Base-by-base conservation (phyloP, 1,139 yeast species). In the Geotrichum reessii region DNA sequence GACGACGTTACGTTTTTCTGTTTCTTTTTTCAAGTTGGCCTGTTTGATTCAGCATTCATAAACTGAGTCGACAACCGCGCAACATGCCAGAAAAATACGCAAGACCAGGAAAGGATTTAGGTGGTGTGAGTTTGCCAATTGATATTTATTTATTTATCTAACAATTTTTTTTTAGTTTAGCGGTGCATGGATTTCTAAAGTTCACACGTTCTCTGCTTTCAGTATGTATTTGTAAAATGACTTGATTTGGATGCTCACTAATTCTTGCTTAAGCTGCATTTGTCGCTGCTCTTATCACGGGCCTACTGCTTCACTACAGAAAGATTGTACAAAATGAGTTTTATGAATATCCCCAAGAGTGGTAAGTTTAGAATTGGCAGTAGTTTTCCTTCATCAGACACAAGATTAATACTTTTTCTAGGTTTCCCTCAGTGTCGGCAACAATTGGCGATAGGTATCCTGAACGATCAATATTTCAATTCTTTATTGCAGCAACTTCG, bases 371-470 rank as follows among this genome's bases (percentile, higher is more conserved):
- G n/a, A 21, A 14, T 14, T 9, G 8, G 6, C 9, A 4, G 12
- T 24, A 24, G 33, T 42, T 19, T 27, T 12, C 27, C 12, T 49
- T 14, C 6, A 4, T 7, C 28, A 25, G n/a, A 9, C 17, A 4
- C 47, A 19, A 3, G 2, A 3, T 14, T 46, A 31, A 42, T n/a
- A 11, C 33, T 9, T 31, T 47, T 55, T n/a, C 21, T 28, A 65
- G 68, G 69, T 92, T 93, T 69, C 99, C 99, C 0, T 86, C 95
- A 67, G 99, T 93, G 1, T 87, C 96, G 42, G 98, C 99, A 1
- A 83, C 99, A 0, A 93, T 93, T 70, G 99, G 99, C 56, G 99
- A 93, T 70, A 74, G 97, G 64, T 93, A 91, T 69, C 99, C 99
- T 0, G 99, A 93, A 73, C 79, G 99, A 65, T 88, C 97, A 1